Base-by-base conservation (phyloP, 1,284 basidiomycete species). In the Sporisorium exsertum region DNA sequence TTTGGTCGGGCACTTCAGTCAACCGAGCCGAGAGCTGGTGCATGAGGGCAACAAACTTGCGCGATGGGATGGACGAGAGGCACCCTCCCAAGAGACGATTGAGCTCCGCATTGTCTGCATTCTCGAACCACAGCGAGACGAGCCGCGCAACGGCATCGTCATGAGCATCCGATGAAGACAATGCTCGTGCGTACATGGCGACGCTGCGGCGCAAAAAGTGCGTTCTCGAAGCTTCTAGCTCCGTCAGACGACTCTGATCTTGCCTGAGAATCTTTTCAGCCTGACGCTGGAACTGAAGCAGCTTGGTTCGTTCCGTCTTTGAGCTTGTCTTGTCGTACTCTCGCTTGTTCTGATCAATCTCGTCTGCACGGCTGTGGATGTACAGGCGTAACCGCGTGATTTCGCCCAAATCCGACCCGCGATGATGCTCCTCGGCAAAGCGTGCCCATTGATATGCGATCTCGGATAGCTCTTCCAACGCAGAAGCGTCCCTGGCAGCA, bases 21-120 rank as follows among this genome's bases (percentile, higher is more conserved):
- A 98, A 88, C 5, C 95, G 90, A 22, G 96, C 94, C 0, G 94
- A 92, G 8, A 99, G 90, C 87, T 99, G 96, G 84, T 95, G 94
- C 77, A 93, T 91, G 35, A 98, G 89, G 83, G 94, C 92, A 27
- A 97, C 89, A 81, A 97, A 92, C 85, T 98, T 98, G 79, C 91
- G 89, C 0, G 94, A 93, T 0, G 94, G 92, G n/a, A 97, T 90
- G 1, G 87, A 87, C 27, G 87, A 82, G 12, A 96, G 86, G 0
- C 89, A 88, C 4, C 76, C 64, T 13, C 86, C 87, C 29, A 94
- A 87, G 8, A 86, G 87, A 1, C 87, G 84, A 59, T 91, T 90
- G 15, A 92, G 83, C 35, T 87, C 87, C 16, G 87, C 86, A 69
- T 91, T 88, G 18, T 89, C 89, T 72, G 94, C 92, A 79, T 94